Evolutionary conservation across 805 yeast genomes (phyloP).

Genomic region (Candida argentea): DNA sequence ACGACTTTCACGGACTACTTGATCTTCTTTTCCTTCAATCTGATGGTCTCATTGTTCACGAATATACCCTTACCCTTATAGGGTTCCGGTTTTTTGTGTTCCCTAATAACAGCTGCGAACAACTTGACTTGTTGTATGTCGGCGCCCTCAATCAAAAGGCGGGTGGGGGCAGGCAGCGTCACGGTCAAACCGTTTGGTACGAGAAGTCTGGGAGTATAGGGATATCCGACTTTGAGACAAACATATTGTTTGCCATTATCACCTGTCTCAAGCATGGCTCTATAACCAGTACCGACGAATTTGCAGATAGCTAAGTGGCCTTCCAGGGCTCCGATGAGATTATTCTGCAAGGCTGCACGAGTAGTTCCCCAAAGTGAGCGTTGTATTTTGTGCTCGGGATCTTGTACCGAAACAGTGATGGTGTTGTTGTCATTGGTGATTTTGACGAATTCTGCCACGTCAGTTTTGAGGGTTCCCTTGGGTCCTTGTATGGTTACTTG

Average conservation of each 20-base stretch:
- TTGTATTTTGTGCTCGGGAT: slow-evolving; percentile 53
- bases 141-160: slow-evolving; percentile 76
- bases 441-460: slow-evolving; percentile 63
- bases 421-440: slow-evolving; percentile 24
- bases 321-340: slow-evolving; percentile 80
- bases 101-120: slow-evolving; percentile 82
- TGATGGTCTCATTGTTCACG: slow-evolving; percentile 83
- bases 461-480: slow-evolving; percentile 52
- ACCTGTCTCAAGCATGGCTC: slow-evolving; percentile 64
- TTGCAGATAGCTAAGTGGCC: slow-evolving; percentile 84
- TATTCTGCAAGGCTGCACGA: slow-evolving; percentile 67
- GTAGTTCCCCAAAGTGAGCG: slow-evolving; percentile 93
- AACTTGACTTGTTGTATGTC: slow-evolving; percentile 80
- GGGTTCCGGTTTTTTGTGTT: slow-evolving; percentile 92
- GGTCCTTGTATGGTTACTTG: slow-evolving; percentile 65
- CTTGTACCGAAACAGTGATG: slow-evolving; percentile 46
- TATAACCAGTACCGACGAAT: slow-evolving; percentile 94
- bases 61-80: slow-evolving; percentile 97
- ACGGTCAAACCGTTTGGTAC: slow-evolving; percentile 75
- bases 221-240: slow-evolving; percentile 78
- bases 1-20: slow-evolving; percentile 41
- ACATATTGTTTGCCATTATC: slow-evolving; percentile 43
- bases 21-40: slow-evolving; percentile 85
- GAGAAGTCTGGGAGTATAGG: slow-evolving; percentile 63
- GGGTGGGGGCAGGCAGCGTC: slow-evolving; percentile 72